Evolutionary conservation across 768 basidiomycete species (phyloP), one percentile per base, ranked within the genome.

Genomic region (Amanita rubescens): DNA sequence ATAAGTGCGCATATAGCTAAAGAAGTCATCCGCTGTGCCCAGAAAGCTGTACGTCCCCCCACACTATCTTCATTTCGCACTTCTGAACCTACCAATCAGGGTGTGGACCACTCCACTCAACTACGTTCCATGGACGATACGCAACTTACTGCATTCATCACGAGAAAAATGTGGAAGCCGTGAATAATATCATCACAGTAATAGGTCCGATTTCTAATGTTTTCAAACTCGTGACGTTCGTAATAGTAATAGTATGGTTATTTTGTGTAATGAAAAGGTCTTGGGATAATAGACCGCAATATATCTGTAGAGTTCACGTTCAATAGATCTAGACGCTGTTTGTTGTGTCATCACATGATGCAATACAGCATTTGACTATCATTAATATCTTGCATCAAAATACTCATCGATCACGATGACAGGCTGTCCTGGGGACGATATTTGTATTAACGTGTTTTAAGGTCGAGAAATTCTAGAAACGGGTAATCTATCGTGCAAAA

Each of bases 1-100:
- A 92, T 95, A 62, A 88, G 85, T 59, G 80, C 80, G 1, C 65
- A 75, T 49, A 88, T 96, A 55, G 87, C 90, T 12, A 71, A 72
- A 52, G 71, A 75, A 41, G 90, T 95, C 54, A 87, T 94, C 63
- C 81, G 84, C 51, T 77, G 81, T 35, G 90, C 92, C 34, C 92
- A 94, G 67, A 75, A 80, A 54, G 84, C 83, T 55, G 85, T 85
- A 62, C 58, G 79, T 74, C 2, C 24, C 27, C 12, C 22, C 49
- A 45, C 14, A 27, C 8, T 14, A 24, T 25, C 17, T 17, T 39
- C 44, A 41, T 54, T 33, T 52, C 17, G 32, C 53, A 22, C 17
- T 37, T n/a, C 32, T 49, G 37, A 35, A 55, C 37, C 54, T 34
- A 60, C 17, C 38, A 55, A 57, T 33, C 49, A 82, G 81, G 71